A percentile compares a stretch with the other conserved stretches of the same genome.
phyloP scores from a whole-genome alignment of 2,329 filamentous ascomycete genomes.

The Calonectria hongkongensis region DNA sequence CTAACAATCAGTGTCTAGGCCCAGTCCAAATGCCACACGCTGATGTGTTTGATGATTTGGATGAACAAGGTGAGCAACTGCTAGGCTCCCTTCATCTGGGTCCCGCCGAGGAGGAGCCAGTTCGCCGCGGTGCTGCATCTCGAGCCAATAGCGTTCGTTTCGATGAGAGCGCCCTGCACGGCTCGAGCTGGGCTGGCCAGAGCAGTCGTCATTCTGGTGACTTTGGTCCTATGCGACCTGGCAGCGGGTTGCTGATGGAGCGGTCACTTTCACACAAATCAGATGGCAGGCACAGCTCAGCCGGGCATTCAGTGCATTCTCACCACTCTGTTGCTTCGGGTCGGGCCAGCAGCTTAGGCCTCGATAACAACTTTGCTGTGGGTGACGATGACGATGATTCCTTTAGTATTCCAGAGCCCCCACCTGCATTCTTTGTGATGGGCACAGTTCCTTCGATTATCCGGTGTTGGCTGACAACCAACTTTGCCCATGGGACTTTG shows the following conservation, averaged over 20 bases:
- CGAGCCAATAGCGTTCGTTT: slow-evolving; percentile 98
- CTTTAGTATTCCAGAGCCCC: slow-evolving; percentile 82
- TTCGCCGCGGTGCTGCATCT: slow-evolving; percentile 89
- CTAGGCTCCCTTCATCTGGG: slow-evolving; percentile 90
- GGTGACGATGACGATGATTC: slow-evolving; percentile 81
- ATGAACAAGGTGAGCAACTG: slow-evolving; percentile 88
- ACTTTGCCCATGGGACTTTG: slow-evolving; percentile 91
- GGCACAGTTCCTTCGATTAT: slow-evolving; percentile 95
- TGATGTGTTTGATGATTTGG: slow-evolving; percentile 92
- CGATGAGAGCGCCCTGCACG: slow-evolving; percentile 94
- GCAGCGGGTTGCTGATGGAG: slow-evolving; percentile 92
- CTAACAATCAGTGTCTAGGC: slow-evolving; percentile 70
- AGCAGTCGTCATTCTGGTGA: slow-evolving; percentile 89
- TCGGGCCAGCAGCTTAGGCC: slow-evolving; percentile 89
- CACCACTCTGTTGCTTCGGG: slow-evolving; percentile 83
- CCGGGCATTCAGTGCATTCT: slow-evolving; percentile 85
- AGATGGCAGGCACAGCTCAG: slow-evolving; percentile 94
- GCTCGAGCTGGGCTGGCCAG: slow-evolving; percentile 86
- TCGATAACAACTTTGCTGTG: slow-evolving; percentile 81
- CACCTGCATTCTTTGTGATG: slow-evolving; percentile 88
- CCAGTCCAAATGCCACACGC: slow-evolving; percentile 86
- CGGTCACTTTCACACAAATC: slow-evolving; percentile 95
- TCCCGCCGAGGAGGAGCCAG: slow-evolving; percentile 86
- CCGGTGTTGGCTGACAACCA: slow-evolving; percentile 93
- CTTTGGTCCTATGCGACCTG: slow-evolving; percentile 84